Base-by-base conservation (phyloP, 169 alveolate species). In the Babesia microti region DNA sequence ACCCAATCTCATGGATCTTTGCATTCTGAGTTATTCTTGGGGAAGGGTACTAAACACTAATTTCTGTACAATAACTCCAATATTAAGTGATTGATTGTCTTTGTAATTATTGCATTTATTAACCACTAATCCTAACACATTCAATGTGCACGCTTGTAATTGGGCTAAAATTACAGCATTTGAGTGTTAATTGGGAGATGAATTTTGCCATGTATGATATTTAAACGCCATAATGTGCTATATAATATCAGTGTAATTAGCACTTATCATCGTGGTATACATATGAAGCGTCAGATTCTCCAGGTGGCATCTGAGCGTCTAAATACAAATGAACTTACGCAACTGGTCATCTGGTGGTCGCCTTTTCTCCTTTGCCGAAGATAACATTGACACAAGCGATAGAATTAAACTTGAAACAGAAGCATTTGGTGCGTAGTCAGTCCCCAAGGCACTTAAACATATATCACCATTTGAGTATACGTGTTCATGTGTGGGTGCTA, bases 401-500 rank as follows among this genome's bases (percentile, higher is more conserved):
- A 82, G 70, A 26, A 72, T 73, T 44, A 82, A 43, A n/a, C 85
- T 63, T 19, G 81, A 39, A n/a, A 82, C 60, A 7, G 88, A 66
- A 21, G 83, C 72, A 21, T 81, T 67, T 6, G 90, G 90, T 23
- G 68, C 36, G 58, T 83, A 82, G 59, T 82, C 90, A 21, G 74
- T 49, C 24, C 90, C 89, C 32, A 82, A 59, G 37, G 75, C 46
- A 37, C 82, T 79, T 56, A 82, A 44, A 41, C 90, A 82, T 26
- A 82, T 74, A 42, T 79, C 89, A 15, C 90, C 90, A 56, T 82
- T 82, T 27, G 89, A 63, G 69, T 82, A 82, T 32, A 82, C 87
- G 58, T 82, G 90, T 3, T 83, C 61, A 41, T 79, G 89, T 9
- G 58, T 74, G 15, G 90, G 89, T 28, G 89, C 87, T 65, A 79